Evolutionary conservation across 805 yeast species (phyloP).

Genomic region (Ogataea methanolica): DNA sequence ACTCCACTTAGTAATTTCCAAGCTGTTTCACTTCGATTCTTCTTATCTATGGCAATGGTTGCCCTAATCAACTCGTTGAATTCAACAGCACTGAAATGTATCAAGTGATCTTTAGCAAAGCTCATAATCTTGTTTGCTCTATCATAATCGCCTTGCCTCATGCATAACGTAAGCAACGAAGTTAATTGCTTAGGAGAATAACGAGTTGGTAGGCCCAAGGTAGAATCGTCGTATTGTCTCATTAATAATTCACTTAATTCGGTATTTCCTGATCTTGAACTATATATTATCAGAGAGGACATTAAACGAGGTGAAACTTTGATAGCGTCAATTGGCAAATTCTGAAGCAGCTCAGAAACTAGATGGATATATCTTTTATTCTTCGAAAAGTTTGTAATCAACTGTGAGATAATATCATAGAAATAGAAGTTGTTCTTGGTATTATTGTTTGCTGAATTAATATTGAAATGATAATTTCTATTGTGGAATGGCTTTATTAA

Average conservation of each 20-base stretch:
- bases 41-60: slow-evolving; percentile 14
- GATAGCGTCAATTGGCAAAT: slow-evolving; percentile 32
- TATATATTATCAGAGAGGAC: slow-evolving; percentile 28
- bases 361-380: slow-evolving; percentile 24
- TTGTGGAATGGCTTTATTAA: slow-evolving; percentile 28
- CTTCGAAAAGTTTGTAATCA: slow-evolving; percentile 27
- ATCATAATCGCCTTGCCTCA: slow-evolving; percentile 23
- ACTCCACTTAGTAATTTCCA: slow-evolving; percentile 26
- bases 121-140: slow-evolving; percentile 26
- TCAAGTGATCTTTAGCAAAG: slow-evolving; percentile 22
- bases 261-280: slow-evolving; percentile 23
- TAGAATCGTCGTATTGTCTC: slow-evolving; percentile 21
- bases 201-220: slow-evolving; percentile 18
- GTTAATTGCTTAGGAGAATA: slow-evolving; percentile 27
- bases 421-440: slow-evolving; percentile 25
- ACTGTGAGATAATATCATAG: slow-evolving; percentile 22
- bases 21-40: slow-evolving; percentile 14
- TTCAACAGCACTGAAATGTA: slow-evolving; percentile 23
- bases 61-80: slow-evolving; percentile 28
- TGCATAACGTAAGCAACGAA: slow-evolving; percentile 25
- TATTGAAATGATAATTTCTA: slow-evolving; percentile 20
- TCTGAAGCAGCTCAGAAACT: slow-evolving; percentile 22
- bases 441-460: slow-evolving; percentile 24
- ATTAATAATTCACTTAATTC: slow-evolving; percentile 23
- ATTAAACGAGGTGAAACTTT: slow-evolving; percentile 29